Evolutionary conservation across 805 yeast genomes (phyloP).

Genomic region (Cyberlindnera galapagoensis): DNA sequence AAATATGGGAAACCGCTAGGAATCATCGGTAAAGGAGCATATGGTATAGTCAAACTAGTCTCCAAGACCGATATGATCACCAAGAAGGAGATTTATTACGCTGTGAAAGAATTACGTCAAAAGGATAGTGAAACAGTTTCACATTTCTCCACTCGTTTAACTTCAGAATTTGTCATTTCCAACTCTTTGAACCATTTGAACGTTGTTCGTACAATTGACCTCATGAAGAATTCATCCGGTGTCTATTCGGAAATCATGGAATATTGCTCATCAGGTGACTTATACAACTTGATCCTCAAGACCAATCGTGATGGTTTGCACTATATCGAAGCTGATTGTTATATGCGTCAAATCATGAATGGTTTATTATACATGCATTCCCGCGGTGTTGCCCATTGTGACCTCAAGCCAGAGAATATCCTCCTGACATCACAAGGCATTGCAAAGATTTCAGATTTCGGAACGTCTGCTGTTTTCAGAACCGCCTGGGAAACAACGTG

Average conservation of each 20-base stretch:
- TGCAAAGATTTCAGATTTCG: slow-evolving; percentile 76
- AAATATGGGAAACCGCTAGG: slow-evolving; percentile 49
- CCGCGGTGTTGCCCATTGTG: slow-evolving; percentile 93
- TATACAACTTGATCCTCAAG: slow-evolving; percentile 52
- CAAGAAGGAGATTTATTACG: slow-evolving; percentile 79
- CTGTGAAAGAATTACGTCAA: slow-evolving; percentile 89
- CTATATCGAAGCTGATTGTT: slow-evolving; percentile 76
- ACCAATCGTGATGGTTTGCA: slow-evolving; percentile 47
- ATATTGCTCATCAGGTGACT: slow-evolving; percentile 84
- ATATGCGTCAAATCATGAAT: slow-evolving; percentile 75
- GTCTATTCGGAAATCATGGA: slow-evolving; percentile 91
- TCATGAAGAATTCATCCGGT: slow-evolving; percentile 68
- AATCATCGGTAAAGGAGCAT: slow-evolving; percentile 89
- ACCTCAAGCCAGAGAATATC: slow-evolving; percentile 83
- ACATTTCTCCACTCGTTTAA: slow-evolving; percentile 87
- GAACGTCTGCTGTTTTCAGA: slow-evolving; percentile 84
- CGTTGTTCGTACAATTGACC: slow-evolving; percentile 70
- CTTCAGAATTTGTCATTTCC: slow-evolving; percentile 87
- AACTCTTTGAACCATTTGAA: slow-evolving; percentile 70
- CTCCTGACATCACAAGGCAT: slow-evolving; percentile 61
- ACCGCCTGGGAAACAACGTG: slow-evolving; percentile 83
- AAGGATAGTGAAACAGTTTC: slow-evolving; percentile 95
- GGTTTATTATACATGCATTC: slow-evolving; percentile 84
- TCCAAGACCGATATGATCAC: slow-evolving; percentile 85
- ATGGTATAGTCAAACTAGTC: slow-evolving; percentile 93